These are phyloP conservation scores for Amanita jacksonii DNA, from an alignment of 768 basidiomycete genomes.

Conservation along the genomic window DNA sequence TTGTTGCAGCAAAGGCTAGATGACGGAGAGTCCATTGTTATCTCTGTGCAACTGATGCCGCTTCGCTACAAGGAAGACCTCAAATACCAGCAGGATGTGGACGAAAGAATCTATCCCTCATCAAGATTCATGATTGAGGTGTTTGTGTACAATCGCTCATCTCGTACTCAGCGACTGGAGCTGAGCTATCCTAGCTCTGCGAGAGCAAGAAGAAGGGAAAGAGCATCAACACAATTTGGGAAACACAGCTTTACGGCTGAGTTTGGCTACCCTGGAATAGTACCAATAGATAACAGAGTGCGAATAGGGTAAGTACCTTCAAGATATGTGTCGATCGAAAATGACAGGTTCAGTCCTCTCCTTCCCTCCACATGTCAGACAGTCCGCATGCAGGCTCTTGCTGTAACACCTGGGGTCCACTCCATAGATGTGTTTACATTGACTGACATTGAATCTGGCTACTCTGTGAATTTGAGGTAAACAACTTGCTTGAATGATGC, in stretches of 20 bases:
- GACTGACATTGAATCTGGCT: conserved; percentile 67
- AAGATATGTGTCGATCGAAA: neutral
- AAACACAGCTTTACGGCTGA: conserved; percentile 22
- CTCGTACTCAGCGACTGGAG: conserved; percentile 71
- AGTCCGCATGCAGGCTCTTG: conserved; percentile 79
- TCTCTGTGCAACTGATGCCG: conserved; percentile 53
- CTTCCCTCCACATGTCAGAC: conserved; percentile 79
- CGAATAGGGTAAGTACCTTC: conserved; percentile 58
- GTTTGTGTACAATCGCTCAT: conserved; percentile 78
- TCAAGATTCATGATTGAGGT: conserved; percentile 76
- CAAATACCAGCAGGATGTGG: conserved; percentile 13
- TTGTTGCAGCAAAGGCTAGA: conserved; percentile 8
- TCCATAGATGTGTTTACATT: conserved; percentile 62
- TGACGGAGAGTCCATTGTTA: conserved; percentile 51
- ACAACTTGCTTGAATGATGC: conserved; percentile 12
- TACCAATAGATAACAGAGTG: conserved; percentile 71
- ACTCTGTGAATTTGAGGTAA: conserved; percentile 65
- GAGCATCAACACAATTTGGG: conserved; percentile 14
- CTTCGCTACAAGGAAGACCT: conserved; percentile 13
- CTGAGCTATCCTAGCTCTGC: conserved; percentile 55
- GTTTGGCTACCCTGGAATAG: conserved; percentile 47
- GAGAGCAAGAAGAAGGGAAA: conserved; percentile 32
- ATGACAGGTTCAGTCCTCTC: conserved; percentile 44
- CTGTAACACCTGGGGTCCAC: conserved; percentile 73
- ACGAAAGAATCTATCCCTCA: conserved; percentile 55